Percentiles rank a stretch among this genome's conserved stretches.
Conservation (phyloP, 371 early-diverging fungal genomes). For the Mortierella sp. region DNA sequence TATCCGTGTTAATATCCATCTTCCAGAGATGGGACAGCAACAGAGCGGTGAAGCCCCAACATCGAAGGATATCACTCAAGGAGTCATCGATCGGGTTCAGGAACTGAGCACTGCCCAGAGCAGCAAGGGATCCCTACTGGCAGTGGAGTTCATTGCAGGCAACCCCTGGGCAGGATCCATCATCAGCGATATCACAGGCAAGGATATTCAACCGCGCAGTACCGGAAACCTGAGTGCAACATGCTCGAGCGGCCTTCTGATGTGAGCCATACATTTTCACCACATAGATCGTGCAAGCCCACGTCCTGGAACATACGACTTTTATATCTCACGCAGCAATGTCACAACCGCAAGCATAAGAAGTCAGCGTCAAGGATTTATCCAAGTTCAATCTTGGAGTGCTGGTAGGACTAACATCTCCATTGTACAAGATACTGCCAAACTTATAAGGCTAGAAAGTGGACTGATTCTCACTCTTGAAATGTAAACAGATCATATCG, state of each 20-base stretch:
- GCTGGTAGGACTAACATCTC: conserved; percentile 22
- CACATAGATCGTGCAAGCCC: conserved; percentile 27
- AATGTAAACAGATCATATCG: conserved; percentile 25
- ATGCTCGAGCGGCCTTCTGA: neutral
- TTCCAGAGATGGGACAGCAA: conserved; percentile 12
- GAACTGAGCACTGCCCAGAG: neutral
- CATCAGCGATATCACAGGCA: conserved; percentile 30
- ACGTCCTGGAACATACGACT: conserved; percentile 54
- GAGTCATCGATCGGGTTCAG: conserved; percentile 11
- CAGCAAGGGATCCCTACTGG: neutral
- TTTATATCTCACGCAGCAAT: conserved; percentile 51
- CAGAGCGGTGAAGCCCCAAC: neutral
- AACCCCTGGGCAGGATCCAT: conserved; percentile 32
- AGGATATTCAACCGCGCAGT: neutral
- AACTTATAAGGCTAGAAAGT: neutral
- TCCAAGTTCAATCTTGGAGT: conserved; percentile 51
- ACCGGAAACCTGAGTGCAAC: neutral
- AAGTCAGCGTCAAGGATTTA: conserved; percentile 53
- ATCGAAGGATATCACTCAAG: conserved; percentile 11
- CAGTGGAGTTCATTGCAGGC: conserved; percentile 3
- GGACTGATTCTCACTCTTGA: neutral
- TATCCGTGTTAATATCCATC: conserved; percentile 35
- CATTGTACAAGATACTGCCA: neutral
- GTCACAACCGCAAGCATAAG: conserved; percentile 28
- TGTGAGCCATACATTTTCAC: neutral